Evolutionary conservation across 305 asterid species (phyloP).

Genomic region (Andrographis paniculata): DNA sequence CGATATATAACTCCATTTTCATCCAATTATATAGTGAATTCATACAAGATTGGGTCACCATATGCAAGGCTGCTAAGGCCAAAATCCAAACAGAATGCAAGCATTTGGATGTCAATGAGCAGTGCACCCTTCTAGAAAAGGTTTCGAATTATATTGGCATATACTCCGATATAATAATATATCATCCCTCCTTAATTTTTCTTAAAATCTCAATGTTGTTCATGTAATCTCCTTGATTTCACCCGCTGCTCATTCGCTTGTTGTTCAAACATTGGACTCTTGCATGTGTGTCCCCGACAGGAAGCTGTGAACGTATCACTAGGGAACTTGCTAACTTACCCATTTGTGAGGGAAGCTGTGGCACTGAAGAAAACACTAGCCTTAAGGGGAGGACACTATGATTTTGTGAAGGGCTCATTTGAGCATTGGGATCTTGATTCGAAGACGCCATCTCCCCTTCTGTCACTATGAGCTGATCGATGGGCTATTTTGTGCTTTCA

Average conservation of each 20-base stretch:
- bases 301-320: conserved; percentile 84
- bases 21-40: conserved; percentile 45
- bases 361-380: conserved; percentile 38
- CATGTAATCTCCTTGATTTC: not conserved
- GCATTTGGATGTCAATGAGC: conserved; percentile 32
- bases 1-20: not conserved
- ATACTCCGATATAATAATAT: not conserved
- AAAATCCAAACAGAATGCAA: conserved; percentile 41
- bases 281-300: conserved; percentile 33
- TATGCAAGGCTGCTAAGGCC: conserved; percentile 54
- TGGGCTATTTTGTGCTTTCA: no score
- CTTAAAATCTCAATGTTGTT: no score
- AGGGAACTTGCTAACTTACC: conserved; percentile 66
- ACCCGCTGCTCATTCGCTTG: not conserved
- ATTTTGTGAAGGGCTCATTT: conserved; percentile 66
- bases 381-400: conserved; percentile 86
- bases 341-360: conserved; percentile 76
- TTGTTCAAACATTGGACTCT: not conserved
- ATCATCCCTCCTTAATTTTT: no score
- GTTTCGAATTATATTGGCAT: conserved; percentile 17
- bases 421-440: conserved; percentile 74
- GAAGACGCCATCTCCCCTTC: conserved; percentile 24
- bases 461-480: no score
- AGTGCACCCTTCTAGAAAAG: conserved; percentile 61
- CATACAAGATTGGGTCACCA: conserved; percentile 87